A percentile compares a stretch with the other conserved stretches of the same genome.
These are phyloP conservation scores for Leccinum broughii DNA, from an alignment of 768 basidiomycete species.

Conservation along the genomic window DNA sequence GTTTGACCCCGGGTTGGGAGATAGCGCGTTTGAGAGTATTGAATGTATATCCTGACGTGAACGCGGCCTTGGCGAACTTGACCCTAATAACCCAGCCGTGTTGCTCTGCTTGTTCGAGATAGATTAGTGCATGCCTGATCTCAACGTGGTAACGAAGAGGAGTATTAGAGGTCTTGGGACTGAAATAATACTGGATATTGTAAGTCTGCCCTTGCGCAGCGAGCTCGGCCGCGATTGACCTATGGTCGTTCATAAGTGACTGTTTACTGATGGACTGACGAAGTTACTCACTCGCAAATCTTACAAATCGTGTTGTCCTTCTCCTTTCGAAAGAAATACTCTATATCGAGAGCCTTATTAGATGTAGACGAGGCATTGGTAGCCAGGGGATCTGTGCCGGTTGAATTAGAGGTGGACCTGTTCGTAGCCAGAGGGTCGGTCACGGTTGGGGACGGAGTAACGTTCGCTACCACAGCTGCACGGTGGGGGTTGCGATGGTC, in stretches of 20 bases:
- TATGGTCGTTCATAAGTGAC: not conserved
- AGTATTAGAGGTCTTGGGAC: not conserved
- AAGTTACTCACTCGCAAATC: not conserved
- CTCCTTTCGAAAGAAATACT: not conserved
- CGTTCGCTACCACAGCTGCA: not conserved
- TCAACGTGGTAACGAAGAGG: not conserved
- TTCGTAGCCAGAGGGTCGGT: not conserved
- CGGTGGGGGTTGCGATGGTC: not conserved
- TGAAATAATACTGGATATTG: not conserved
- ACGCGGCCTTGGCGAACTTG: not conserved
- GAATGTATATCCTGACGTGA: not conserved
- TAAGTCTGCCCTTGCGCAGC: not conserved
- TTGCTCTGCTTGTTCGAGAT: not conserved
- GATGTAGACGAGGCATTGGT: not conserved
- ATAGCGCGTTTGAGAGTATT: not conserved
- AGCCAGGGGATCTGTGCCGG: not conserved
- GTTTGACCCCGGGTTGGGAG: not conserved
- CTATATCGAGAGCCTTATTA: not conserved
- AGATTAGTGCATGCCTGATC: not conserved
- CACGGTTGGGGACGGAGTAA: not conserved
- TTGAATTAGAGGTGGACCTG: not conserved
- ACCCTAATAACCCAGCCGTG: not conserved
- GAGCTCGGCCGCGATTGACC: not conserved
- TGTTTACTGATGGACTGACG: not conserved
- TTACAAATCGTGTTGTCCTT: not conserved